A percentile compares a stretch with the other conserved stretches of the same genome.
Evolutionary conservation across 352 stramenopile genomes (phyloP).

Genomic region (Globisporangium perplexum): DNA sequence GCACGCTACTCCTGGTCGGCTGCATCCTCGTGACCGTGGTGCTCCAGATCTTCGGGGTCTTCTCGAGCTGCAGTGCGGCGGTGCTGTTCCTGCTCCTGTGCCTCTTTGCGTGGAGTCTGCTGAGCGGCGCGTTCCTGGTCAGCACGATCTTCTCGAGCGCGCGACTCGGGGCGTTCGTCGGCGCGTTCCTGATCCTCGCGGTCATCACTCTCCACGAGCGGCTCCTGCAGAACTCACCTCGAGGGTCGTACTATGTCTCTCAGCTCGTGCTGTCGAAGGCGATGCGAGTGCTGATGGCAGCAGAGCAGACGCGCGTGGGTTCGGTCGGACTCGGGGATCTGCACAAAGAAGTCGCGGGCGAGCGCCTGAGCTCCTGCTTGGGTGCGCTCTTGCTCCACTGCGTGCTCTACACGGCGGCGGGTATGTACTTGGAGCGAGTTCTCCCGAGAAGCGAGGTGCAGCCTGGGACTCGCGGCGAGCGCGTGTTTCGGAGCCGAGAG

Average conservation of each 20-base stretch:
- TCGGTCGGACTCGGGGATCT: slow-evolving; percentile 21
- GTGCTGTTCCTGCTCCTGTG: slow-evolving; percentile 27
- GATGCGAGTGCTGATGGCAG: slow-evolving; percentile 5
- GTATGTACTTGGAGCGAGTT: slow-evolving; percentile 84
- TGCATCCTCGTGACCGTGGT: slow-evolving; percentile 23
- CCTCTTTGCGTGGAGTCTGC: slow-evolving; percentile 25
- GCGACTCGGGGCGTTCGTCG: slow-evolving; percentile 26
- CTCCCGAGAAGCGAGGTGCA: slow-evolving; percentile 45
- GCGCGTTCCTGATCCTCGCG: slow-evolving; percentile 29
- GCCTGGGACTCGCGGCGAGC: slow-evolving; percentile 22
- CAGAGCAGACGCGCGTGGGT: slow-evolving; percentile 4
- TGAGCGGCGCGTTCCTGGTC: slow-evolving; percentile 26
- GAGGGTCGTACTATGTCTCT: slow-evolving; percentile 23
- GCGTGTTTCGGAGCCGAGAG: slow-evolving; percentile 15
- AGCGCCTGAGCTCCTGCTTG: slow-evolving; percentile 31
- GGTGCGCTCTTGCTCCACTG: slow-evolving; percentile 74
- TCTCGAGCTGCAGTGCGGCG: slow-evolving; percentile 20
- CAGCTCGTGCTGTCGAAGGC: slow-evolving; percentile 29
- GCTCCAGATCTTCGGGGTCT: slow-evolving; percentile 17
- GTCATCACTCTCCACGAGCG: slow-evolving; percentile 22
- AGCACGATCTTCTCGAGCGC: slow-evolving; percentile 31
- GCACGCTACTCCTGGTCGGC: slow-evolving; percentile 24
- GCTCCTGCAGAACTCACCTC: slow-evolving; percentile 9
- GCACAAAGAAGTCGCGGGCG: slow-evolving; percentile 24
- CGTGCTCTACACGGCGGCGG: slow-evolving; percentile 81